Percentiles rank a stretch among this genome's conserved stretches.
Conservation (phyloP, 2,329 filamentous ascomycete species). For the Parascedosporium putredinis region DNA sequence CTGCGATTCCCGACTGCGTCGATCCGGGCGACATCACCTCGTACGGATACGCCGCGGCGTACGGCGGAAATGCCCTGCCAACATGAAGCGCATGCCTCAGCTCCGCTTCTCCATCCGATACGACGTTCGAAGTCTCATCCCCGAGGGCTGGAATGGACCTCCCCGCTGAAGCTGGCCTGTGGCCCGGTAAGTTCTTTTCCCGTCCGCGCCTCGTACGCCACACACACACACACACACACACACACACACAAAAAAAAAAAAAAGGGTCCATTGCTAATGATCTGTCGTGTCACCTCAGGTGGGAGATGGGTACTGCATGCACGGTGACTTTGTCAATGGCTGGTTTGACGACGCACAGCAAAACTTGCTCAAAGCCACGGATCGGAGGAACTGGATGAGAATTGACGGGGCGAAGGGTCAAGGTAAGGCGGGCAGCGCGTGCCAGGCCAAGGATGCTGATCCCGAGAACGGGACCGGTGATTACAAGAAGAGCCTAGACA, state of each 20-base stretch:
- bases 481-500: constrained; percentile 4
- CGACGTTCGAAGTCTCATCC: constrained; percentile 30
- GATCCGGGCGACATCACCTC: constrained; percentile 14
- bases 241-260: no score
- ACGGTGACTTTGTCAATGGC: constrained; percentile 38
- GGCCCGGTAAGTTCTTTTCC: constrained; percentile 12
- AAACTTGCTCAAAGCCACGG: constrained; percentile 8
- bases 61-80: constrained; percentile 24
- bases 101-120: constrained; percentile 37
- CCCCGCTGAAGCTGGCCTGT: constrained; percentile 33
- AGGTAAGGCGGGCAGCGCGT: constrained; percentile 17
- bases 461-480: constrained; percentile 8
- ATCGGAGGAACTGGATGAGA: constrained; percentile 5
- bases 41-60: constrained; percentile 13
- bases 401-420: constrained; percentile 13
- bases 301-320: constrained; percentile 22
- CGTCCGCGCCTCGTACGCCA: no score
- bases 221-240: no score
- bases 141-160: constrained; percentile 31
- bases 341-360: constrained; percentile 29
- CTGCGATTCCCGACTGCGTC: constrained; percentile 18
- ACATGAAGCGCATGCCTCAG: constrained; percentile 34
- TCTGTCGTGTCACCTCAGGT: neutral
- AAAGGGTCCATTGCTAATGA: neutral
- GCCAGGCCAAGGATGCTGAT: constrained; percentile 6